A percentile compares a stretch with the other conserved stretches of the same genome.
These are phyloP conservation scores for Fusarium hostae DNA, from an alignment of 2,329 filamentous ascomycete genomes.

Conservation along the genomic window DNA sequence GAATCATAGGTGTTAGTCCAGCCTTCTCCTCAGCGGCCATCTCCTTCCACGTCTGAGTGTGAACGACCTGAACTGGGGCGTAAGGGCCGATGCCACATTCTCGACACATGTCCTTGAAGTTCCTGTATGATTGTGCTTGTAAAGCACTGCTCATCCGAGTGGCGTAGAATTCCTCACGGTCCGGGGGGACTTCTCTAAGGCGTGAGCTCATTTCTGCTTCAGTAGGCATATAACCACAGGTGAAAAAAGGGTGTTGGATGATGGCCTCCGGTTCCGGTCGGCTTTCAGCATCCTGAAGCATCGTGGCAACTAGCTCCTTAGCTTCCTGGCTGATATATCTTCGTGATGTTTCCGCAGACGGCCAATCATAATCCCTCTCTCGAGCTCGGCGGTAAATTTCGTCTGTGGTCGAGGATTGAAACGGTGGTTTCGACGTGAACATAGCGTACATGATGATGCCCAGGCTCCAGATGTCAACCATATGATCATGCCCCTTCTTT, in stretches of 20 bases:
- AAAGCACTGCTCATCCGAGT: slow-evolving; percentile 58
- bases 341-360: slow-evolving; percentile 70
- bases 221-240: slow-evolving; percentile 76
- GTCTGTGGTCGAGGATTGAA: slow-evolving; percentile 90
- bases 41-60: slow-evolving; percentile 71
- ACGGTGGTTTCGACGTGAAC: slow-evolving; percentile 94
- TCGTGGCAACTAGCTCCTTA: slow-evolving; percentile 79
- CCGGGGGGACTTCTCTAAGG: slow-evolving; percentile 67
- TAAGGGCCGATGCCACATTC: slow-evolving; percentile 70
- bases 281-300: slow-evolving; percentile 79
- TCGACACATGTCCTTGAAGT: slow-evolving; percentile 67
- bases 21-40: slow-evolving; percentile 75
- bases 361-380: slow-evolving; percentile 84
- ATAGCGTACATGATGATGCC: slow-evolving; percentile 99
- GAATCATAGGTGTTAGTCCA: slow-evolving; percentile 71
- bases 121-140: slow-evolving; percentile 60
- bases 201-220: slow-evolving; percentile 68
- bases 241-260: slow-evolving; percentile 83
- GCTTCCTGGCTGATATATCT: slow-evolving; percentile 80
- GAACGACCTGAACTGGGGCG: slow-evolving; percentile 57
- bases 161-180: slow-evolving; percentile 67
- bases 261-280: slow-evolving; percentile 82
- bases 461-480: slow-evolving; percentile 98
- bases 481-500: slow-evolving; percentile 94
- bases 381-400: slow-evolving; percentile 81